phyloP scores from a whole-genome alignment of 2,329 filamentous ascomycete species.

The Epichloe sp. region DNA sequence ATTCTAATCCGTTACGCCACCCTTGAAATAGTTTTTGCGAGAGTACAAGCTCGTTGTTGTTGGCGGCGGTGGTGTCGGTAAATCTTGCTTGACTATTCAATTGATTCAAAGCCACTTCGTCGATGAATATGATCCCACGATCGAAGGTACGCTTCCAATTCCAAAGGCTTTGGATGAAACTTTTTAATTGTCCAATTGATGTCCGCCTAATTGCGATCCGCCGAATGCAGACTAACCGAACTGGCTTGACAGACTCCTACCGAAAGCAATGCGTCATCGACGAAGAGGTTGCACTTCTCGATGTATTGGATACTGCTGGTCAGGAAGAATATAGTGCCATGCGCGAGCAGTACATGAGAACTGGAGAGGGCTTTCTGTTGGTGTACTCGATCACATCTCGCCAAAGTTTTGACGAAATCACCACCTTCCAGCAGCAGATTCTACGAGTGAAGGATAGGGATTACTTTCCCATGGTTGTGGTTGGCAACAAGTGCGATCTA shows the following conservation, averaged over 20 bases:
- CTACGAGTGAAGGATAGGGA: conserved; percentile 98
- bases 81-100: conserved; percentile 98
- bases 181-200: neutral
- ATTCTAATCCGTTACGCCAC: neutral
- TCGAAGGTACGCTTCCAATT: conserved; percentile 57
- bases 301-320: conserved; percentile 94
- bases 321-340: conserved; percentile 99
- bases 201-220: neutral
- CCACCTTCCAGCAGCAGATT: conserved; percentile 98
- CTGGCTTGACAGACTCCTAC: conserved; percentile 69
- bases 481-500: conserved; percentile 98
- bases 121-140: conserved; percentile 98
- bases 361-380: conserved; percentile 91
- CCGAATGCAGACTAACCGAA: neutral
- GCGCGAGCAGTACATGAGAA: conserved; percentile 99
- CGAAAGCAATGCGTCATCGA: conserved; percentile 99
- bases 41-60: conserved; percentile 96
- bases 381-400: conserved; percentile 97
- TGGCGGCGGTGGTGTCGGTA: conserved; percentile 94
- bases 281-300: conserved; percentile 91
- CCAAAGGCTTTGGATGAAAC: neutral
- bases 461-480: conserved; percentile 98
- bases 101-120: conserved; percentile 94
- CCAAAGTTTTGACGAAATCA: conserved; percentile 96
- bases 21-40: conserved; percentile 54